Conservation (phyloP, 2,329 filamentous ascomycete genomes). For the Grosmannia huntii region DNA sequence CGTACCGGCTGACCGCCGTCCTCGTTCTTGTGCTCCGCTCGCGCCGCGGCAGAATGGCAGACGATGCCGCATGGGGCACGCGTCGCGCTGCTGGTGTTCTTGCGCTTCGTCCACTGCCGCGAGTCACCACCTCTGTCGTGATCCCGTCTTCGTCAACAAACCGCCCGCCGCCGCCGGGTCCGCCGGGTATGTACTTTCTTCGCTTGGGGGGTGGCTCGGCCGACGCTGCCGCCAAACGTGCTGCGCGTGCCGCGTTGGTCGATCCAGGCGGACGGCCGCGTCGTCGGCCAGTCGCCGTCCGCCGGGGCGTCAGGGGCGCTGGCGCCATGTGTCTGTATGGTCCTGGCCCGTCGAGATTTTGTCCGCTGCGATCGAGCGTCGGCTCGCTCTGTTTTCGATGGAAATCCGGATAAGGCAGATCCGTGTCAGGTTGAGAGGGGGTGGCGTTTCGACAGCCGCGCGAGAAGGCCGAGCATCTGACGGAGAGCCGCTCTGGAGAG, state of each 20-base stretch:
- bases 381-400: not conserved
- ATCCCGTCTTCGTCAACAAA: slow-evolving; percentile 63
- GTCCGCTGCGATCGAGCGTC: too few species aligned
- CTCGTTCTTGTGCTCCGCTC: slow-evolving; percentile 45
- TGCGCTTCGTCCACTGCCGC: slow-evolving; percentile 1
- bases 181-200: slow-evolving; percentile 72
- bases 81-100: slow-evolving; percentile 18
- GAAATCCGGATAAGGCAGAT: not conserved
- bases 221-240: slow-evolving; percentile 22
- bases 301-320: slow-evolving; percentile 25
- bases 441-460: not conserved
- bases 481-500: too few species aligned
- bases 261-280: slow-evolving; percentile 29
- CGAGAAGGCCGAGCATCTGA: not conserved
- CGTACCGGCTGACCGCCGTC: slow-evolving; percentile 35
- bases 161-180: slow-evolving; percentile 72
- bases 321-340: slow-evolving; percentile 16
- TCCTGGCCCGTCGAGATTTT: not conserved
- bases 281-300: slow-evolving; percentile 29
- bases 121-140: slow-evolving; percentile 8
- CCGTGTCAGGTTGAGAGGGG: slow-evolving; percentile 2
- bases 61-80: slow-evolving; percentile 15
- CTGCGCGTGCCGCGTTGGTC: slow-evolving; percentile 20
- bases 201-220: slow-evolving; percentile 57
- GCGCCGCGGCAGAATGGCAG: slow-evolving; percentile 37